These are phyloP conservation scores for Phytophthora sojae DNA, from an alignment of 352 stramenopile species.

Conservation along the genomic window DNA sequence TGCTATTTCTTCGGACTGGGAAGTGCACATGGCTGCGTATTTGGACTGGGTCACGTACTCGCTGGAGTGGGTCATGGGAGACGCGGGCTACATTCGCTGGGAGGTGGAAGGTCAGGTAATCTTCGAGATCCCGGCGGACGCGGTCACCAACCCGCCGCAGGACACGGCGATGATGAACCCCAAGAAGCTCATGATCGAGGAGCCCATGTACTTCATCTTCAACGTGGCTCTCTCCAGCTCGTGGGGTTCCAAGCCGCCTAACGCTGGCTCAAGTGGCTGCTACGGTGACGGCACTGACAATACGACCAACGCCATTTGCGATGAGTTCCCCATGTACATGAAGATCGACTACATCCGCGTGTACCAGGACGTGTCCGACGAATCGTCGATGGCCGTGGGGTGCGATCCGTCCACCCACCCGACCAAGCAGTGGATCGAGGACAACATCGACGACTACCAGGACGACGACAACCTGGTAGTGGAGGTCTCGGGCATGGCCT, in stretches of 20 bases:
- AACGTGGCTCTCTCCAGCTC: constrained; percentile 53
- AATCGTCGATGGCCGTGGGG: constrained; percentile 49
- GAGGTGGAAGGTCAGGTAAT: constrained; percentile 31
- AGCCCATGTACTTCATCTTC: constrained; percentile 90
- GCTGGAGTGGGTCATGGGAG: constrained; percentile 50
- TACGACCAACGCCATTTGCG: constrained; percentile 31
- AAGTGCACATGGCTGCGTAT: constrained; percentile 72
- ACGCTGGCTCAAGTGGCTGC: constrained; percentile 25
- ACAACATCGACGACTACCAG: constrained; percentile 61
- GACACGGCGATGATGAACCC: constrained; percentile 55
- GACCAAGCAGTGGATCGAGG: constrained; percentile 68
- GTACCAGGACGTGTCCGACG: constrained; percentile 34
- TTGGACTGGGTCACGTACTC: constrained; percentile 62
- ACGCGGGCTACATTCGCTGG: constrained; percentile 52
- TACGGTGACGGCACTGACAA: constrained; percentile 21
- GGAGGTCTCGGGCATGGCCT: constrained; percentile 52
- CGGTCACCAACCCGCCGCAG: constrained; percentile 12
- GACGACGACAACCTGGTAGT: constrained; percentile 55
- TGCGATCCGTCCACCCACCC: constrained; percentile 63
- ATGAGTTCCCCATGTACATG: constrained; percentile 33
- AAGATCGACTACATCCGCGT: constrained; percentile 23
- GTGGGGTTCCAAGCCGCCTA: constrained; percentile 60
- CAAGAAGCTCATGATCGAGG: constrained; percentile 88
- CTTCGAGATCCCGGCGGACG: constrained; percentile 21
- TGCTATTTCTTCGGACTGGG: constrained; percentile 86